Evolutionary conservation across 768 basidiomycete species (phyloP), one percentile per base, ranked within the genome.

Genomic region (Kwoniella mangroviensis): DNA sequence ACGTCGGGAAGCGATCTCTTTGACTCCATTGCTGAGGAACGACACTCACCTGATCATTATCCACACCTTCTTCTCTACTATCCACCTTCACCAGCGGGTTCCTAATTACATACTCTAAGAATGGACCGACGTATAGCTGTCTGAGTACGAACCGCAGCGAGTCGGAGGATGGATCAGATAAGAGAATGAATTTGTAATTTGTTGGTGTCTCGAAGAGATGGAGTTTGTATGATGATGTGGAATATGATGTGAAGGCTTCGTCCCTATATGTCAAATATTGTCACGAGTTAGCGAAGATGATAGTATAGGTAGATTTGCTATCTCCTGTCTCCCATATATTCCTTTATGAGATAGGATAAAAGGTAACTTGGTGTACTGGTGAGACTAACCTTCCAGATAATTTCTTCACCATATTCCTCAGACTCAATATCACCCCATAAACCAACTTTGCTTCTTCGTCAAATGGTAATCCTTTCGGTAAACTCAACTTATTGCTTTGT

Each of bases 381-480:
- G 7, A 51, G 1, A 75, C 84, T 76, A 73, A 94, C 96, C 90
- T 87, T 75, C 91, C 90, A 13, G 95, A 92, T 11, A 99, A 84
- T 83, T 97, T 98, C 86, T 90, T 96, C 79, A 96, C 86, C 94
- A 98, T 96, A 83, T 93, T 94, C 65, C 93, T 85, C 75, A 99
- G 81, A 7, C 93, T 94, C 53, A 98, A 85, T 15, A 98, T 86
- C 64, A 99, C 92, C 66, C 97, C 97, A 81, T 98, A 99, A 0
- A 99, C 95, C 70, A 99, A 87, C 81, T 99, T 99, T 1, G 91
- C 90, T 83, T 99, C 96, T 82, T 99, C 97, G 79, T 99, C 97
- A 75, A 99, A 98, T 6, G 96, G 86, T 21, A 99, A 85, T 19
- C 88, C 89, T 3, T 88, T 86, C 34, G 58, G 58, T 43, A 60